Evolutionary conservation across 192 early-diverging fungal species (phyloP).

Genomic region (Backusella liffmaniae): DNA sequence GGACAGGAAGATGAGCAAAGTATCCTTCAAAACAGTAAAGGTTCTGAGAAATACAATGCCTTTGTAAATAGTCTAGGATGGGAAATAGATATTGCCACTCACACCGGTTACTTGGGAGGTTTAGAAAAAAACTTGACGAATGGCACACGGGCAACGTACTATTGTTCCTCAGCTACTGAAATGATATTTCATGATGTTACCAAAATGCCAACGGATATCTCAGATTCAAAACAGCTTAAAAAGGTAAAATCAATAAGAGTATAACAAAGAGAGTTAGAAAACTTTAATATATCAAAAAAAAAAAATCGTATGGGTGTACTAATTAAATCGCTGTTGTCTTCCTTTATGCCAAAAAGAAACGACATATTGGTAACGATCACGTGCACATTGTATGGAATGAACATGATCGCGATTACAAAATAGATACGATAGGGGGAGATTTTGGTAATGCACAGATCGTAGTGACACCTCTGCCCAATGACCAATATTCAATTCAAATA

Average conservation of each 20-base stretch:
- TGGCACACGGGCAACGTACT: slow-evolving; percentile 78
- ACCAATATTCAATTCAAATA: slow-evolving; percentile 53
- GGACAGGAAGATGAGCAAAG: slow-evolving; percentile 88
- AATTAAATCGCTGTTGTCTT: background rate
- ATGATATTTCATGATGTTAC: slow-evolving; percentile 92
- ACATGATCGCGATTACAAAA: slow-evolving; percentile 80
- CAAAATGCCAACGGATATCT: slow-evolving; percentile 79
- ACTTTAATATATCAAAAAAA: background rate
- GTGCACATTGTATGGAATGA: slow-evolving; percentile 99
- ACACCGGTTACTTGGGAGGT: slow-evolving; percentile 86
- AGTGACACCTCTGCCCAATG: slow-evolving; percentile 77
- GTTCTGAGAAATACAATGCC: slow-evolving; percentile 73
- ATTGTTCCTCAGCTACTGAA: slow-evolving; percentile 79
- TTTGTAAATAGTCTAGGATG: slow-evolving; percentile 94
- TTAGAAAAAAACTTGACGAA: slow-evolving; percentile 81
- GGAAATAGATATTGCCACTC: slow-evolving; percentile 83
- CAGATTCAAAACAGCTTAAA: slow-evolving; percentile 84
- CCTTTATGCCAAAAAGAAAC: slow-evolving; percentile 61
- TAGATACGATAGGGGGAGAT: slow-evolving; percentile 94
- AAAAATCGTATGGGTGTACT: background rate
- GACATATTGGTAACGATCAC: slow-evolving; percentile 98
- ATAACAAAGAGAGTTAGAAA: background rate
- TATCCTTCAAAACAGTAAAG: slow-evolving; percentile 76
- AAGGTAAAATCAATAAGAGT: slow-evolving; percentile 62
- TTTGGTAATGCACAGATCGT: slow-evolving; percentile 97